Evolutionary conservation across 2,329 filamentous ascomycete species (phyloP), one percentile per base, ranked within the genome.

Genomic region (Colletotrichum trifolii): DNA sequence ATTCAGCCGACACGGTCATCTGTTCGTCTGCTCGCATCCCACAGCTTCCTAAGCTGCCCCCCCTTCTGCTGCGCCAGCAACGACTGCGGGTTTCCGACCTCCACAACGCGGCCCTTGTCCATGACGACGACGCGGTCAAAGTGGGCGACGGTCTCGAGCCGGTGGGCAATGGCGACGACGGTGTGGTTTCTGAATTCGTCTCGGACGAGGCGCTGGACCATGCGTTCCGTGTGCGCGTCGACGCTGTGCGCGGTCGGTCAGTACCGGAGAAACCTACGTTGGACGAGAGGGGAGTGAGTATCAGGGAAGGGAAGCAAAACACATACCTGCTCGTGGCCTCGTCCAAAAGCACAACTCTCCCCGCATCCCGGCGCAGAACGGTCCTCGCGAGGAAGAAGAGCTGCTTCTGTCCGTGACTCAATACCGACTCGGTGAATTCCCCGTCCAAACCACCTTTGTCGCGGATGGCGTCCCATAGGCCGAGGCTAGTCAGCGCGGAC

Each of bases 111-210:
- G 9, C 66, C 67, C 46, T 64, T 60, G 34, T 68, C 56, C 46
- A 69, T 56, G 10, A 68, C 68, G 12, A 69, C 46, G 33, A 67
- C 42, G 11, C 59, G 53, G 40, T 69, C 67, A 38, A 66, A 66
- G 65, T 83, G 81, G 35, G 82, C 70, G 36, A 87, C 81, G 0
- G 83, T 85, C 5, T 74, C 72, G 1, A 82, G 65, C 2, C 76
- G 74, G 61, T 82, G 80, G 2, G 76, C 77, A n/a, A 81, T 74
- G 9, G 76, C 74, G 35, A 82, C 74, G 40, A 91, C 82, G 0
- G 88, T 91, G 68, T 86, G 84, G 0, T 73, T 61, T 9, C 67
- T 71, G 56, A 79, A 74, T 49, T 76, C 71, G 3, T 60, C 63
- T 10, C 63, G 53, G 35, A 79, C 71, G 2, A 78, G 66, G 9